Percentiles rank a stretch among this genome's conserved stretches.
Conservation (phyloP, 805 yeast species). For the Myxozyma kluyveri region DNA sequence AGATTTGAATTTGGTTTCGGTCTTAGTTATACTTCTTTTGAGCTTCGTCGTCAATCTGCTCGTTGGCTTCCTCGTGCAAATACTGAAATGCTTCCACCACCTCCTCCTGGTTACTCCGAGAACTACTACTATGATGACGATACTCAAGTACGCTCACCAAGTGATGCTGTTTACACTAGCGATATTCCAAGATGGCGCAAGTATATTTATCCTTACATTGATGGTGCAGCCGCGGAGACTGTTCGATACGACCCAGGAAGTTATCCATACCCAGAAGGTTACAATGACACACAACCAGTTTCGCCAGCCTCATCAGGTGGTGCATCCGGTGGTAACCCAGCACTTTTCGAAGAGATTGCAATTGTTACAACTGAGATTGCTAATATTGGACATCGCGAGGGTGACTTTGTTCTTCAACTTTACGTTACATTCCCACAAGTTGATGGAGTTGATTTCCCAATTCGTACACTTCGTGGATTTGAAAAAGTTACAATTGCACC, state of each 20-base stretch:
- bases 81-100: neutral
- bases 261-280: constrained; percentile 42
- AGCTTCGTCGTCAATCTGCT: constrained; percentile 40
- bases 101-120: constrained; percentile 6
- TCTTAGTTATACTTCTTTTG: constrained; percentile 50
- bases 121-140: neutral
- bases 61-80: constrained; percentile 44
- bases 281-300: constrained; percentile 37
- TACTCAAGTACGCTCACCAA: too few relatives aligned
- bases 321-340: constrained; percentile 59
- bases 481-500: constrained; percentile 51
- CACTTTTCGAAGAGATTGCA: constrained; percentile 54
- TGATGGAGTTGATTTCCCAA: constrained; percentile 52
- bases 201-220: constrained; percentile 33
- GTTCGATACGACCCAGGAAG: constrained; percentile 25
- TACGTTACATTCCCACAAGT: constrained; percentile 50
- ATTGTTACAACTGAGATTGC: constrained; percentile 47
- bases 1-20: constrained; percentile 64
- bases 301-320: constrained; percentile 43
- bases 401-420: constrained; percentile 52
- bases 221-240: constrained; percentile 4
- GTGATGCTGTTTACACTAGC: constrained; percentile 39
- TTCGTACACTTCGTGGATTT: constrained; percentile 54
- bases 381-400: constrained; percentile 49
- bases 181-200: constrained; percentile 36